Evolutionary conservation across 371 early-diverging fungal genomes (phyloP), one percentile per base, ranked within the genome.

Genomic region (Funneliformis caledonium): DNA sequence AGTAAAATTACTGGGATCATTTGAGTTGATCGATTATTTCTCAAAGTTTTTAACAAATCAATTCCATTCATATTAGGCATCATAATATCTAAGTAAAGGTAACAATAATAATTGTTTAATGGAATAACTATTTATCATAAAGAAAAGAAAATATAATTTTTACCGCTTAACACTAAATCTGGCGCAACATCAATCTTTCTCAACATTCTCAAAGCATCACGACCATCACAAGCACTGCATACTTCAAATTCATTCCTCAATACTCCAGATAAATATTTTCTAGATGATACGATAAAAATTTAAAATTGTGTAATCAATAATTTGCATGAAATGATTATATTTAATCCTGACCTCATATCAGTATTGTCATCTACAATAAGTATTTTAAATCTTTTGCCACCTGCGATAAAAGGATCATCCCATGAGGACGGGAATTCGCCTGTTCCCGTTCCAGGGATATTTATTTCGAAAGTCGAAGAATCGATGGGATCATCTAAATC

Each of bases 11-110:
- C 84, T 9, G 90, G 90, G 19, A 86, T 85, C 60, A 82, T 77
- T 78, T 80, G 81, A 11, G 85, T 83, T 19, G 68, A 69, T 10
- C 76, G 72, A 33, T 84, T 81, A 14, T 65, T 64, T 16, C 88
- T 83, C n/a, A 89, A 79, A 4, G 77, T 76, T 72, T 80, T 83
- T 9, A 87, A 70, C 10, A 90, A 74, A 43, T 84, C 85, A 60
- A 86, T 83, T 12, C 90, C 90, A 77, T 87, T 84, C 85, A 90
- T 83, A 26, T 85, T 83, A 5, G 89, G 89, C 89, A 90, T 89
- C 67, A 88, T 87, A 14, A 87, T 85, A 81, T 88, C 87, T 83
- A 78, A 61, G 26, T n/a, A 14, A 61, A 60, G 7, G 45, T 64
- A 76, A 43, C 50, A 67, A 50, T 4, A 67, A 11, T 8, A 50